Base-by-base conservation (phyloP, 140 eudicot species). In the Senecio squalidus region DNA sequence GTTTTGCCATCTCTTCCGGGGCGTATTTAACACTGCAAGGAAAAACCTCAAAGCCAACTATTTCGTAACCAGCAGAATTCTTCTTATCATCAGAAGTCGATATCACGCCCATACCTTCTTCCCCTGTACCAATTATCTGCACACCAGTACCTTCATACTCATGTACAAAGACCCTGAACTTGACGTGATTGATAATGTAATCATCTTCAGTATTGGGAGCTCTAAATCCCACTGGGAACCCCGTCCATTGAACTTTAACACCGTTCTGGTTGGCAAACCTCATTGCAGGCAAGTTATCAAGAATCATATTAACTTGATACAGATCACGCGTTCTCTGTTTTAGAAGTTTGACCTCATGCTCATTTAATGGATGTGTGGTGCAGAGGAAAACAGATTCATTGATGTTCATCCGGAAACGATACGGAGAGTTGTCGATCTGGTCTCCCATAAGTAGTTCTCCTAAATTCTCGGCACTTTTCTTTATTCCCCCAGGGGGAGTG, bases 401-500 rank as follows among this genome's bases (percentile, higher is more conserved):
- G 39, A 57, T 17, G 62, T 84, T 80, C 94, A 84, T 84, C 22
- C 74, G 68, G 34, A 84, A 84, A 43, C 88, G 82, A 50, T 84
- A 84, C 14, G 88, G 94, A 11, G 94, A 84, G 78, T 84, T 84
- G 63, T 84, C 94, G 11, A 84, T 84, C 67, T 80, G 88, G 74
- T 84, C 94, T 51, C 94, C 94, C 94, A 84, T 84, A 3, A 84
- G 94, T 18, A 84, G 51, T 62, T 84, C 94, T 58, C 94, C 94
- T 43, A 84, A 74, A 72, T 84, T 84, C 73, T 84, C 94, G 2
- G 94, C 94, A 44, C 94, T 80, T 72, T 84, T 75, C 66, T 84
- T 84, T 36, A 84, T 36, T 15, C 78, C 94, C 0, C 82, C 88
- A 16, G 62, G 59, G 38, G 88, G 94, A 24, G 56, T 52, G 68